A percentile compares a stretch with the other conserved stretches of the same genome.
Evolutionary conservation across 768 basidiomycete genomes (phyloP).

Genomic region (Mycena pura): DNA sequence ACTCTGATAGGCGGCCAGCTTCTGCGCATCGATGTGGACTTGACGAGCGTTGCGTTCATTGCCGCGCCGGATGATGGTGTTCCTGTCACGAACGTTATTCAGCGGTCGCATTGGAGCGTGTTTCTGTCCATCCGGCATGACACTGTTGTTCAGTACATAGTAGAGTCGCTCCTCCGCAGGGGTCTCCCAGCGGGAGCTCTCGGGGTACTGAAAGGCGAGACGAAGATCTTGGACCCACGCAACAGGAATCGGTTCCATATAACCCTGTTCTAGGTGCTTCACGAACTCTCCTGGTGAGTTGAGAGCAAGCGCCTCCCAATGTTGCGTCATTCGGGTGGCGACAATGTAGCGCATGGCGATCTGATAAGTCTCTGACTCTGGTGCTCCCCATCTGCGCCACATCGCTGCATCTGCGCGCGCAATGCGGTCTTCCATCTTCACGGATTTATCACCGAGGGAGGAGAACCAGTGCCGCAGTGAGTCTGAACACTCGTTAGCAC

Average conservation of each 20-base stretch:
- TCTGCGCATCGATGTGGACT: not conserved
- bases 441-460: not conserved
- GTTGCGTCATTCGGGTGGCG: not conserved
- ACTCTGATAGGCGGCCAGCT: slow-evolving; percentile 1
- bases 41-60: slow-evolving; percentile 1
- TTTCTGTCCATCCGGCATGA: slow-evolving; percentile 1
- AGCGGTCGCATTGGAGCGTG: slow-evolving; percentile 1
- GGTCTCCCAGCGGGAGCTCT: slow-evolving; percentile 1
- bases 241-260: not conserved
- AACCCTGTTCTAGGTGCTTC: slow-evolving; percentile 1
- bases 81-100: not conserved
- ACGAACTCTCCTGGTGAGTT: not conserved
- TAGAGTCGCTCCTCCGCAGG: slow-evolving; percentile 4
- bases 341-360: slow-evolving; percentile 8
- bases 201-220: not conserved
- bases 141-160: slow-evolving; percentile 3
- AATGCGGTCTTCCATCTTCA: not conserved
- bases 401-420: slow-evolving; percentile 2
- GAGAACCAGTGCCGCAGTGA: slow-evolving; percentile 2
- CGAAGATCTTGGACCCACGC: not conserved
- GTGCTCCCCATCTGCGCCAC: not conserved
- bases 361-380: slow-evolving; percentile 1
- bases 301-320: slow-evolving; percentile 3
- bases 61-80: not conserved
- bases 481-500: not conserved